Evolutionary conservation across 805 yeast genomes (phyloP).

Genomic region (Barnettozyma vustinii): DNA sequence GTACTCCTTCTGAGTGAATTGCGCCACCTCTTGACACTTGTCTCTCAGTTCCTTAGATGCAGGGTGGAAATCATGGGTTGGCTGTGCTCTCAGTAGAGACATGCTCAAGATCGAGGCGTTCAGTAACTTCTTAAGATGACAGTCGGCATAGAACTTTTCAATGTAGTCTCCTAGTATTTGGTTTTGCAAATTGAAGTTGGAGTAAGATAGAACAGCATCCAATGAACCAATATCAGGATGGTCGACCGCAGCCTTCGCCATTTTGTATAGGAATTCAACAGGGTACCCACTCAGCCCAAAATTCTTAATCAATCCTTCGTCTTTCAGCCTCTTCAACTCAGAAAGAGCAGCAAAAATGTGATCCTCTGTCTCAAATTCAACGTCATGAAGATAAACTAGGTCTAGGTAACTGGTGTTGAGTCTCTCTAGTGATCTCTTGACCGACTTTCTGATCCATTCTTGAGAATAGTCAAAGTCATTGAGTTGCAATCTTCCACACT

Average conservation of each 20-base stretch:
- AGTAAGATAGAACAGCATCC: conserved; percentile 74
- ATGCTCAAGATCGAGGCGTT: conserved; percentile 86
- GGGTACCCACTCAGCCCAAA: conserved; percentile 90
- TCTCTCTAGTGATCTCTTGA: conserved; percentile 60
- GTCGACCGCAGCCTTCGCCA: conserved; percentile 37
- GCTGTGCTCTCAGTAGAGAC: conserved; percentile 70
- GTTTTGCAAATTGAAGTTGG: conserved; percentile 81
- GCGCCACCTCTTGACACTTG: conserved; percentile 36
- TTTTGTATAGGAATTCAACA: conserved; percentile 53
- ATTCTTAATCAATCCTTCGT: conserved; percentile 54
- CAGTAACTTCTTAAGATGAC: conserved; percentile 53
- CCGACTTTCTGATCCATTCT: conserved; percentile 53
- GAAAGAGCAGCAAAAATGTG: conserved; percentile 58
- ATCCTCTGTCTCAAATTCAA: conserved; percentile 64
- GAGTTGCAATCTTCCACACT: conserved; percentile 71
- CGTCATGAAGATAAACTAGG: conserved; percentile 81
- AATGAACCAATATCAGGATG: conserved; percentile 49
- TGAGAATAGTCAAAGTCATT: conserved; percentile 74
- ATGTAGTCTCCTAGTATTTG: conserved; percentile 42
- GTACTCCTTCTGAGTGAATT: conserved; percentile 27
- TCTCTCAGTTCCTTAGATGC: conserved; percentile 53
- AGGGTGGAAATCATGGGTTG: conserved; percentile 78
- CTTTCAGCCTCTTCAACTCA: conserved; percentile 53
- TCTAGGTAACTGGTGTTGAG: conserved; percentile 68
- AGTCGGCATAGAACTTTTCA: conserved; percentile 43